Base-by-base conservation (phyloP, 176 grass and related monocot genomes). In the Paspalum vaginatum region DNA sequence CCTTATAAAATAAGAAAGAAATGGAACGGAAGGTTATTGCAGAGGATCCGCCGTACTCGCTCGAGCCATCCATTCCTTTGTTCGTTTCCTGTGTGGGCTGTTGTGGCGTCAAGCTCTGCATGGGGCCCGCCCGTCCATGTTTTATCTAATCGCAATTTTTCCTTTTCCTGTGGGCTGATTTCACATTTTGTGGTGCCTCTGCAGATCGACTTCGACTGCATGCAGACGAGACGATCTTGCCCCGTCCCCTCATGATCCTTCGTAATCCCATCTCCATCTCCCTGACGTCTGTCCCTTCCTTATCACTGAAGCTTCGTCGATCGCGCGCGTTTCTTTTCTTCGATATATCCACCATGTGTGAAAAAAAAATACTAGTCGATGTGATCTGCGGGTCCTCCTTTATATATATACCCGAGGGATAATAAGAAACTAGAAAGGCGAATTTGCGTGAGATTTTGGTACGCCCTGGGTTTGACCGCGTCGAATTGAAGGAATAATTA, bases 171-270 rank as follows among this genome's bases (percentile, higher is more conserved):
- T 32, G 32, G 32, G 32, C 32, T 18, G 18, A 68, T 14, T 14
- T 8, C 14, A n/a, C n/a, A n/a, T n/a, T n/a, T n/a, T n/a, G n/a
- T n/a, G n/a, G n/a, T n/a, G n/a, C n/a, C n/a, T n/a, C n/a, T n/a
- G n/a, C n/a, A n/a, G n/a, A n/a, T n/a, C n/a, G n/a, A n/a, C n/a
- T n/a, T n/a, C n/a, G n/a, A n/a, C n/a, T n/a, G n/a, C n/a, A n/a
- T n/a, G n/a, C n/a, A n/a, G n/a, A n/a, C n/a, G n/a, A n/a, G n/a
- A n/a, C n/a, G n/a, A n/a, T n/a, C n/a, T n/a, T n/a, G 59, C 17
- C 67, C 69, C 32, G 78, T 38, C 62, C 70, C 52, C 78, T 44
- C 64, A 8, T 21, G 55, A 82, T 55, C 45, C 45, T 81, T 47
- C 57, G 57, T 60, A 26, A 32, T 32, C 32, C 32, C 32, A 32